Percentiles rank a stretch among this genome's conserved stretches.
phyloP scores from a whole-genome alignment of 495 filamentous ascomycete species.

The Neurospora terricola region DNA sequence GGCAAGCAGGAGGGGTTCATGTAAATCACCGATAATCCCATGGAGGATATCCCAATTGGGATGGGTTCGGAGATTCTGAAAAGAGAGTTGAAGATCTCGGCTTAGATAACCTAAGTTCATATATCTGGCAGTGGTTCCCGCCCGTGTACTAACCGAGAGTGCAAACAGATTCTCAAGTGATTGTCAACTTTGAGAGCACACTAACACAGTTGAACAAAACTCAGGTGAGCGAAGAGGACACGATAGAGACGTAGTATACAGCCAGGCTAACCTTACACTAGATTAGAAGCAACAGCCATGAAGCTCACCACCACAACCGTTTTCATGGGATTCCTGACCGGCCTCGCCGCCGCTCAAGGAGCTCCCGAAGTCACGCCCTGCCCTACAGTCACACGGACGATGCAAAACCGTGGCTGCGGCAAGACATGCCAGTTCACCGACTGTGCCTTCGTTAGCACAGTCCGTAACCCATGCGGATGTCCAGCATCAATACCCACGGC shows the following conservation, averaged over 20 bases:
- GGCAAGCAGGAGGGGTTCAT: background rate
- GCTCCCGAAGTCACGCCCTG: conserved; percentile 6
- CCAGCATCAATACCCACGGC: conserved; percentile 20
- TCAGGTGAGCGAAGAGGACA: background rate
- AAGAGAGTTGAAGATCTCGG: background rate
- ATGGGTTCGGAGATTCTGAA: background rate
- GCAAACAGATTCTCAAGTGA: background rate
- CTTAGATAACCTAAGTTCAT: background rate
- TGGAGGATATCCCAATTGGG: background rate
- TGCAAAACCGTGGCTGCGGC: conserved; percentile 15
- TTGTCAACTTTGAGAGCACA: background rate
- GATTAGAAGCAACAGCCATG: conserved; percentile 4
- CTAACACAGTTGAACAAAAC: background rate
- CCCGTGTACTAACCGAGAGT: background rate
- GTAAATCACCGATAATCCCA: background rate
- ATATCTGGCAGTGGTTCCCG: background rate
- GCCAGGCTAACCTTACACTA: background rate
- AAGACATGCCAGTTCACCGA: conserved; percentile 16
- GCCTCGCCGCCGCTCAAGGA: conserved; percentile 10
- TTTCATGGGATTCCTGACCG: conserved; percentile 11
- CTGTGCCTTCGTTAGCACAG: conserved; percentile 16
- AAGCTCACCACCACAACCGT: conserved; percentile 10
- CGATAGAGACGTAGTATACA: background rate
- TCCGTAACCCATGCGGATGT: conserved; percentile 22
- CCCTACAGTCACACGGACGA: conserved; percentile 20